Evolutionary conservation across 768 basidiomycete species (phyloP).

Genomic region (Mycena chlorophos): DNA sequence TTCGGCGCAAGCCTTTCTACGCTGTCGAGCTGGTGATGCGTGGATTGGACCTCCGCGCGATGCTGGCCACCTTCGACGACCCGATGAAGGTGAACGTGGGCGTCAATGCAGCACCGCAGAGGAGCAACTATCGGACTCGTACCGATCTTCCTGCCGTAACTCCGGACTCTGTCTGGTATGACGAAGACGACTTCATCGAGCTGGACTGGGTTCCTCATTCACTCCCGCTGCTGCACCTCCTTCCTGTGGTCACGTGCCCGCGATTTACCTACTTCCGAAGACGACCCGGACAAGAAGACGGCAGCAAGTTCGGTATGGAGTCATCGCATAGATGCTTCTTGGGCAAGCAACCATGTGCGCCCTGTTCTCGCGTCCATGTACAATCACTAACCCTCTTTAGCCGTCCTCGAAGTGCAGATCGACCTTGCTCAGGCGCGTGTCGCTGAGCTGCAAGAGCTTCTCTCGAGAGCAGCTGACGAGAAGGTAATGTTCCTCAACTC

Average conservation of each 20-base stretch:
- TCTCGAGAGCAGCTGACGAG: conserved; percentile 17
- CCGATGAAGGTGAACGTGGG: conserved; percentile 62
- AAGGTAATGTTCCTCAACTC: background rate
- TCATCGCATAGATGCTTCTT: conserved; percentile 79
- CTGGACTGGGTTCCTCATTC: conserved; percentile 59
- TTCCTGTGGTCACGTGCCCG: conserved; percentile 77
- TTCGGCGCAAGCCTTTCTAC: conserved; percentile 82
- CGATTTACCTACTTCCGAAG: conserved; percentile 80
- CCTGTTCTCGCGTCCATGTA: background rate
- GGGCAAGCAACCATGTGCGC: conserved; percentile 68
- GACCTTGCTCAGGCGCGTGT: conserved; percentile 57
- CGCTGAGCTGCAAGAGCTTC: conserved; percentile 41
- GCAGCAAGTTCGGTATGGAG: conserved; percentile 85
- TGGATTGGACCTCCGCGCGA: conserved; percentile 71
- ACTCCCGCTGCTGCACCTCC: conserved; percentile 62
- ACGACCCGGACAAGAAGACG: conserved; percentile 41
- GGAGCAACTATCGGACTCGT: conserved; percentile 50
- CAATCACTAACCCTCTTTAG: conserved; percentile 34
- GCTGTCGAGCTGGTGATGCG: conserved; percentile 83
- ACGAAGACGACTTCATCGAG: conserved; percentile 82
- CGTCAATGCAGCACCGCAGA: conserved; percentile 45
- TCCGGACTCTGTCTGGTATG: conserved; percentile 65
- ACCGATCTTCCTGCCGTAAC: conserved; percentile 44
- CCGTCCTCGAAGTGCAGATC: conserved; percentile 66
- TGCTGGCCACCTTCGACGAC: conserved; percentile 78